Conservation (phyloP, 352 stramenopile species). For the Salisapilia sapeloensis region DNA sequence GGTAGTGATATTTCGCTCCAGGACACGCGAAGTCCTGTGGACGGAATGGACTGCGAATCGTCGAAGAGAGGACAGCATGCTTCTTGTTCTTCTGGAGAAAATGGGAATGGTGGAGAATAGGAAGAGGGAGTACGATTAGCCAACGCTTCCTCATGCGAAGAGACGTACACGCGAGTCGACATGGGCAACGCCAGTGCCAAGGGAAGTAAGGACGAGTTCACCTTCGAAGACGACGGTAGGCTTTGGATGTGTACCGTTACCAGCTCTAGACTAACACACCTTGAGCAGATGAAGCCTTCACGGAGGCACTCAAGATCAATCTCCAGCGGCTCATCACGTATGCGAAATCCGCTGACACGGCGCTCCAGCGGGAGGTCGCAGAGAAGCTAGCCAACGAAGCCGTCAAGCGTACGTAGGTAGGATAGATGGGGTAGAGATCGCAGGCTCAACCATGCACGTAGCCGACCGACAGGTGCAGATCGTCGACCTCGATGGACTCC, state of each 20-base stretch:
- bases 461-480: constrained; percentile 89
- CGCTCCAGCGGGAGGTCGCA: constrained; percentile 83
- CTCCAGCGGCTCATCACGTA: constrained; percentile 87
- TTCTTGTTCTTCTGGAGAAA: no score
- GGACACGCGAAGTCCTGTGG: no score
- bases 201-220: constrained; percentile 67
- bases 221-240: constrained; percentile 58
- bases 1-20: no score
- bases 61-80: no score
- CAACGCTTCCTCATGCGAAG: not conserved
- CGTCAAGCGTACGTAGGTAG: constrained; percentile 65
- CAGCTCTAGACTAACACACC: not conserved
- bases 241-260: not conserved
- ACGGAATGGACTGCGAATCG: no score
- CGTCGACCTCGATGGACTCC: constrained; percentile 84
- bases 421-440: no score
- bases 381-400: constrained; percentile 92
- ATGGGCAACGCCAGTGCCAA: constrained; percentile 17
- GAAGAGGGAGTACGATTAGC: no score
- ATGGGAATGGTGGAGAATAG: no score
- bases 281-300: constrained; percentile 73
- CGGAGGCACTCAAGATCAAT: constrained; percentile 76
- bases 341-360: constrained; percentile 80
- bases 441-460: no score
- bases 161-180: not conserved